Evolutionary conservation across 1,284 basidiomycete genomes (phyloP), one percentile per base, ranked within the genome.

Genomic region (Ceratobasidium sp.): DNA sequence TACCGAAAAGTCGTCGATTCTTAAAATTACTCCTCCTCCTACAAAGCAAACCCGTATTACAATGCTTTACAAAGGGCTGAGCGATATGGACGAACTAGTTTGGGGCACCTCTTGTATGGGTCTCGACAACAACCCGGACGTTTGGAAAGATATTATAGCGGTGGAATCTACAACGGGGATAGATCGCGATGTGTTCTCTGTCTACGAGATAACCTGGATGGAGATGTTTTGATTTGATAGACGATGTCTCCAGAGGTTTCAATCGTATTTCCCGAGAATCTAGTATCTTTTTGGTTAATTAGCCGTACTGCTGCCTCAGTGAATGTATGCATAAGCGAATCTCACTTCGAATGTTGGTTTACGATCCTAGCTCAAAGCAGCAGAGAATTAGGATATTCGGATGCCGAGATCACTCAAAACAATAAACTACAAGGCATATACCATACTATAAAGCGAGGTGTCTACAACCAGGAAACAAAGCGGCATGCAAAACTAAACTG

Each of bases 401-500:
- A n/a, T n/a, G n/a, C n/a, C n/a, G n/a, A n/a, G n/a, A n/a, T n/a
- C n/a, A n/a, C n/a, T n/a, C n/a, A n/a, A n/a, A n/a, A n/a, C n/a
- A n/a, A n/a, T n/a, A n/a, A n/a, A n/a, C n/a, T n/a, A n/a, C n/a
- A n/a, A n/a, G n/a, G n/a, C n/a, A n/a, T n/a, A n/a, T n/a, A n/a
- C n/a, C n/a, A n/a, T n/a, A n/a, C n/a, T n/a, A n/a, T n/a, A n/a
- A 56, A 23, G 20, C 20, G 9, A 56, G 26, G 20, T 56, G 26
- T 56, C n/a, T 56, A 56, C 55, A 56, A 56, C 5, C 53, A 55
- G 20, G 40, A 23, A 33, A 55, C 3, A 69, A n/a, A 23, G 18
- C n/a, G n/a, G n/a, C n/a, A 69, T 7, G 40, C 67, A 53, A 53
- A 28, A 69, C 44, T 46, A 51, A 51, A 68, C 42, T 51, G 28